Evolutionary conservation across 306 rosid genomes (phyloP), one percentile per base, ranked within the genome.

Genomic region (Sicyos baderoa): DNA sequence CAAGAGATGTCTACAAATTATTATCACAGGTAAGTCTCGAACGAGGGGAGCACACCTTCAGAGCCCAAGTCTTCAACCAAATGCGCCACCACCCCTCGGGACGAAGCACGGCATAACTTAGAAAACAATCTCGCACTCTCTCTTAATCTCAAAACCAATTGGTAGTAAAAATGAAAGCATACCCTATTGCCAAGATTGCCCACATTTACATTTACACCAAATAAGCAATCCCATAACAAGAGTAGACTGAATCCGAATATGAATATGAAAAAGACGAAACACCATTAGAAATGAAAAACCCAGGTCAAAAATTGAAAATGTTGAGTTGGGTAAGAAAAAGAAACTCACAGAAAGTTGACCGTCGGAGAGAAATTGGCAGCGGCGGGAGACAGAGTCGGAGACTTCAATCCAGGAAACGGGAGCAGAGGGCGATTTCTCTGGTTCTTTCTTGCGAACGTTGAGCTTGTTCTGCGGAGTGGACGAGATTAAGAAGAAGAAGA

Each of bases 361-460:
- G 2, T 78, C 70, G 9, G 78, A 74, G 55, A 81, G 79, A 83
- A 91, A 91, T 54, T 79, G 80, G 83, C 69, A 88, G 70, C 85
- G 88, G 76, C 78, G 85, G 6, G 81, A 84, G 73, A 86, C 79
- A 45, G 89, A 79, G 22, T 63, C 87, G 49, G 93, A 83, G 54
- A 85, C 81, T 85, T 91, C 97, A 67, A 82, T 75, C 93, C 93
- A 91, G 72, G 56, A 75, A 19, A 76, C 74, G 7, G 90, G 86
- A 47, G 17, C 57, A 66, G 75, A 77, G 7, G 76, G 78, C 11
- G 75, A 75, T 50, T 83, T 76, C 47, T 71, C 83, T 2, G 83
- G 50, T 45, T 81, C 84, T 60, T 80, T 82, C 56, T 80, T 83
- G 64, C 17, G 74, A 79, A 76, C 50, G 73, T 71, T 84, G 51